Evolutionary conservation across 2,329 filamentous ascomycete species (phyloP), one percentile per base, ranked within the genome.

Genomic region (Rhynchosporium agropyri): DNA sequence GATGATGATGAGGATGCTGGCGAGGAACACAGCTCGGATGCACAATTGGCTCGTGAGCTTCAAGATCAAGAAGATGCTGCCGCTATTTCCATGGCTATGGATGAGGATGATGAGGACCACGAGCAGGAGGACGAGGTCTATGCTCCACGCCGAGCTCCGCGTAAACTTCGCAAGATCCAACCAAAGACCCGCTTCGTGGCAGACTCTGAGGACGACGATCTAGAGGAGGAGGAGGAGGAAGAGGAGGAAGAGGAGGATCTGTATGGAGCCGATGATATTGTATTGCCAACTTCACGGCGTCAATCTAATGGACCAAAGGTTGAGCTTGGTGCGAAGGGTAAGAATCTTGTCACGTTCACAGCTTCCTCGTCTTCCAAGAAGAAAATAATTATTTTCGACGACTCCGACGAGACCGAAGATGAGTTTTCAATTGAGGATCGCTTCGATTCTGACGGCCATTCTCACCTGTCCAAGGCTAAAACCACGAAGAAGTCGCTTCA

Each of bases 31-130:
- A 73, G 73, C 5, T 68, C 73, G 2, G 82, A 84, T 72, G 83
- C 80, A 12, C 78, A 81, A 51, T 73, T 89, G 45, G 87, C 87
- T 40, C 76, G 79, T 50, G 76, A 76, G 48, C 76, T 89, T 58
- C 86, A 89, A 69, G 77, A 82, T 36, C 79, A 85, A 67, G 81
- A 84, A 67, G 83, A 83, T 28, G 67, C 72, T 9, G 71, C 65
- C 31, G 61, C 65, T 40, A 43, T 46, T 8, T 36, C 60, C 20
- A 68, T 70, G 62, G 54, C 10, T 79, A 69, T 77, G 66, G 48
- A 56, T 58, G 58, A 63, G 57, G 40, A 66, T 43, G 61, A 58
- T 53, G 49, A 64, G 43, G 66, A 61, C 58, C 50, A 51, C 20
- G 20, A 20, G 20, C 20, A 20, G 20, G 20, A 20, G 20, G 20